Evolutionary conservation across 2,329 filamentous ascomycete genomes (phyloP).

Genomic region (Talaromyces piceae): DNA sequence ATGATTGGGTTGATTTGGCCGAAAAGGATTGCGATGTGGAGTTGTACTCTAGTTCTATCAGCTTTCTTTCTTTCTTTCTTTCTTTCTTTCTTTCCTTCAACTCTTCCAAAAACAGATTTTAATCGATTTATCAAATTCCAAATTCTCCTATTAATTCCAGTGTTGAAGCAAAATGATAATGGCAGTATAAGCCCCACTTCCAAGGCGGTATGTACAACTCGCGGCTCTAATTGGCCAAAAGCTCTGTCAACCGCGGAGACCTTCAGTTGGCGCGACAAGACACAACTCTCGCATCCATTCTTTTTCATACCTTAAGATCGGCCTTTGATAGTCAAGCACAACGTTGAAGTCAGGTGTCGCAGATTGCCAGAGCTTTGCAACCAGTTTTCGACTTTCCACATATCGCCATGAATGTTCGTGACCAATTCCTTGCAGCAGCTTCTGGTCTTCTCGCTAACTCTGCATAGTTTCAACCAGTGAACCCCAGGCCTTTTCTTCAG

Average conservation of each 20-base stretch:
- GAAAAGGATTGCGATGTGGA: too few relatives aligned
- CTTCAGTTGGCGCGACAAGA: neutral
- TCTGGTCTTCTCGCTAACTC: neutral
- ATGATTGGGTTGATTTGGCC: conserved; percentile 15
- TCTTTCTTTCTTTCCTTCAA: too few relatives aligned
- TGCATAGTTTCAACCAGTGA: conserved; percentile 75
- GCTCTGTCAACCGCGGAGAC: neutral
- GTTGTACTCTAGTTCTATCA: too few relatives aligned
- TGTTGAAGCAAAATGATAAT: neutral
- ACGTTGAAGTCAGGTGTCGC: too few relatives aligned
- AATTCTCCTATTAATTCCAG: neutral
- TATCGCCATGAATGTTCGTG: conserved; percentile 26
- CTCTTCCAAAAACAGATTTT: too few relatives aligned
- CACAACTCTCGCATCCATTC: neutral
- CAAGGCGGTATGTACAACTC: neutral
- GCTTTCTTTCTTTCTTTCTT: too few relatives aligned
- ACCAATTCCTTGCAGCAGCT: conserved; percentile 12
- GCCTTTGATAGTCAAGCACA: too few relatives aligned
- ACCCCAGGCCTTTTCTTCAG: conserved; percentile 95
- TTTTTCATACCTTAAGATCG: neutral
- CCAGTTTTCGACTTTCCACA: neutral
- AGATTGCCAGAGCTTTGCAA: too few relatives aligned
- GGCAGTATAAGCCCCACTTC: neutral
- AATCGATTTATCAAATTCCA: neutral
- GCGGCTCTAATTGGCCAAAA: neutral